A percentile compares a stretch with the other conserved stretches of the same genome.
Conservation (phyloP, 331 rosid genomes). For the Dryas integrifolia region DNA sequence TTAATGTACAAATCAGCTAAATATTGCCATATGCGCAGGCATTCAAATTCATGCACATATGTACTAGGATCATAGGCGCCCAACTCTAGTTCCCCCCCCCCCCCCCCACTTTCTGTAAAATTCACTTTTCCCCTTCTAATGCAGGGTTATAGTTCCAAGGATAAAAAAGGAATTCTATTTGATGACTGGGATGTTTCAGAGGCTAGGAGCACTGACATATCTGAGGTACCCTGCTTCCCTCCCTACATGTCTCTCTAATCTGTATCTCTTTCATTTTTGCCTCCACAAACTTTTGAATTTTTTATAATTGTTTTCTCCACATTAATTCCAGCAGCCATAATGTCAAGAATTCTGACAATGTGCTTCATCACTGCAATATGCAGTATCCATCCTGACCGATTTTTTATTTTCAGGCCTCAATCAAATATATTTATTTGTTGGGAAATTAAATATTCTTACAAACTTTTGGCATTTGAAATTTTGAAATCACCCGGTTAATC, state of each 20-base stretch:
- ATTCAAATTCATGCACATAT: background rate
- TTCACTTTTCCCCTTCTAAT: slow-evolving; percentile 22
- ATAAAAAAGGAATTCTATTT: slow-evolving; percentile 64
- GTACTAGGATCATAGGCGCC: background rate
- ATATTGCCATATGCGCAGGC: too few relatives aligned
- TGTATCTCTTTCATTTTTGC: slow-evolving; percentile 5
- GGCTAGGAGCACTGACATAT: slow-evolving; percentile 57
- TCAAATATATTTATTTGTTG: background rate
- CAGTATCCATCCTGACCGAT: background rate
- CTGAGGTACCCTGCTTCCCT: slow-evolving; percentile 60
- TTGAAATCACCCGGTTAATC: background rate
- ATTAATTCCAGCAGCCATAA: background rate
- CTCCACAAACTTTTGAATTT: background rate
- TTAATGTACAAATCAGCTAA: background rate
- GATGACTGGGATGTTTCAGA: slow-evolving; percentile 99
- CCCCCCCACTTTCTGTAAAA: background rate
- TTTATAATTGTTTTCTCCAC: background rate
- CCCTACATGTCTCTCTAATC: background rate
- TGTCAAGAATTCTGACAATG: background rate
- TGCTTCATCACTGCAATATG: background rate
- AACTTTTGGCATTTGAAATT: background rate
- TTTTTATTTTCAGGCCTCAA: background rate
- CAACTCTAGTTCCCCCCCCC: background rate
- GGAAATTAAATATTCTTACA: background rate
- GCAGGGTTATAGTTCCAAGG: slow-evolving; percentile 94